A percentile compares a stretch with the other conserved stretches of the same genome.
These are phyloP conservation scores for Aulographum hederae DNA, from an alignment of 2,329 filamentous ascomycete species.

Conservation along the genomic window DNA sequence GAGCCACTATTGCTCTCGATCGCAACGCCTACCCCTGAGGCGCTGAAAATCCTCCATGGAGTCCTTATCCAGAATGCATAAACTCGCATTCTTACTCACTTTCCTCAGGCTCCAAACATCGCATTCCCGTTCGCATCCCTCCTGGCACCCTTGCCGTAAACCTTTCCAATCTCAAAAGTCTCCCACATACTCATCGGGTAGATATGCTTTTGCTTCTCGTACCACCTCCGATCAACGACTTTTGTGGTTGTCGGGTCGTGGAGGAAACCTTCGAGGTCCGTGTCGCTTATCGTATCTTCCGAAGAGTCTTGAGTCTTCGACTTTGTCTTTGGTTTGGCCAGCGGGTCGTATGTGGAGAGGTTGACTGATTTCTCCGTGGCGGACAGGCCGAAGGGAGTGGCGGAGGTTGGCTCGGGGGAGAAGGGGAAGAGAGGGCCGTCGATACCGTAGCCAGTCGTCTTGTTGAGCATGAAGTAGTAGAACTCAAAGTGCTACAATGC, in stretches of 20 bases:
- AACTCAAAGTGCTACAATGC: slow-evolving; percentile 73
- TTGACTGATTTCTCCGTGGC: slow-evolving; percentile 8
- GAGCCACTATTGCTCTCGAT: too few species aligned
- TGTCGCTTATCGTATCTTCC: slow-evolving; percentile 16
- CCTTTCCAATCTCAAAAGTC: slow-evolving; percentile 77
- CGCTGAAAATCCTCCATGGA: too few species aligned
- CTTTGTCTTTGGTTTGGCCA: slow-evolving; percentile 17
- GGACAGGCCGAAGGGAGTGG: slow-evolving; percentile 15
- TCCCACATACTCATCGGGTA: slow-evolving; percentile 94
- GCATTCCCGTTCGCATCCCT: slow-evolving; percentile 80
- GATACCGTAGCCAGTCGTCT: slow-evolving; percentile 53
- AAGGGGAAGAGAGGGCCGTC: slow-evolving; percentile 70
- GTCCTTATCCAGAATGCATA: too few species aligned
- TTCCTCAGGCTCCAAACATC: too few species aligned
- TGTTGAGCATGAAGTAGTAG: slow-evolving; percentile 92
- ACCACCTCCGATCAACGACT: slow-evolving; percentile 92
- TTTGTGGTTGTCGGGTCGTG: slow-evolving; percentile 75
- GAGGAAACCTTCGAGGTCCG: slow-evolving; percentile 46
- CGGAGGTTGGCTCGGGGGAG: slow-evolving; percentile 28
- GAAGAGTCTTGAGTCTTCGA: slow-evolving; percentile 20
- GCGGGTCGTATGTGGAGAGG: slow-evolving; percentile 19
- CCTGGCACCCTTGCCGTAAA: slow-evolving; percentile 60
- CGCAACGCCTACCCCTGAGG: too few species aligned
- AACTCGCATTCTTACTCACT: too few species aligned
- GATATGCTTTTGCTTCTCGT: slow-evolving; percentile 94